Evolutionary conservation across 106 monocot species (phyloP).

Genomic region (Allium cepa): DNA sequence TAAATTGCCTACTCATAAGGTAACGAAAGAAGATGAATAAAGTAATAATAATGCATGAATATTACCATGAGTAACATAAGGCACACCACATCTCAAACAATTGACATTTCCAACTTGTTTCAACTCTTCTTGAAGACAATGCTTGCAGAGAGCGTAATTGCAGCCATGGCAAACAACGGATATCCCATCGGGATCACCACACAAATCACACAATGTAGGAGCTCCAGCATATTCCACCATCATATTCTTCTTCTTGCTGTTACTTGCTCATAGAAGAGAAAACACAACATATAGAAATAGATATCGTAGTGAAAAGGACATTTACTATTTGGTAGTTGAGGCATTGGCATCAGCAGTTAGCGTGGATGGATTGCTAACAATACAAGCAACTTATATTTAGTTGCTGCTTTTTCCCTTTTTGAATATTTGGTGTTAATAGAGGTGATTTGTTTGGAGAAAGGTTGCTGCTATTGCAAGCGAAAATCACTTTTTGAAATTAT

Average conservation of each 20-base stretch:
- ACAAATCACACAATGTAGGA: constrained; percentile 33
- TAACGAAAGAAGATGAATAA: not conserved
- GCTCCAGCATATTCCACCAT: constrained; percentile 36
- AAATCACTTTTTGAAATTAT: too few relatives aligned
- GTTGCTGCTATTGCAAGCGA: too few relatives aligned
- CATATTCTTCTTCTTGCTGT: not conserved
- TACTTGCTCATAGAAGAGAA: not conserved
- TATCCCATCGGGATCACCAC: constrained; percentile 26
- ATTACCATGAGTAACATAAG: constrained; percentile 17
- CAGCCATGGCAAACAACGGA: constrained; percentile 37
- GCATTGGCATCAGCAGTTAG: constrained; percentile 51
- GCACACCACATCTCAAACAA: constrained; percentile 55
- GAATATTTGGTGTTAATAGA: too few relatives aligned
- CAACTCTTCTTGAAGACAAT: constrained; percentile 45
- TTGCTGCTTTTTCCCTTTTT: constrained; percentile 2
- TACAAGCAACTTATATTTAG: not conserved
- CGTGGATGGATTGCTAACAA: constrained; percentile 77
- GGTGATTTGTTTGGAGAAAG: too few relatives aligned
- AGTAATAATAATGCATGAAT: constrained; percentile 4
- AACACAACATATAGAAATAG: not conserved
- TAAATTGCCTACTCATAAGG: too few relatives aligned
- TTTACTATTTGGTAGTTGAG: constrained; percentile 18
- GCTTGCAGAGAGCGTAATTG: constrained; percentile 30
- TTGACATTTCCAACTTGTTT: constrained; percentile 14
- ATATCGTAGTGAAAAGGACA: constrained; percentile 19